Percentiles rank a stretch among this genome's conserved stretches.
phyloP scores from a whole-genome alignment of 345 rosid genomes.

The Eucalyptus urophylla region DNA sequence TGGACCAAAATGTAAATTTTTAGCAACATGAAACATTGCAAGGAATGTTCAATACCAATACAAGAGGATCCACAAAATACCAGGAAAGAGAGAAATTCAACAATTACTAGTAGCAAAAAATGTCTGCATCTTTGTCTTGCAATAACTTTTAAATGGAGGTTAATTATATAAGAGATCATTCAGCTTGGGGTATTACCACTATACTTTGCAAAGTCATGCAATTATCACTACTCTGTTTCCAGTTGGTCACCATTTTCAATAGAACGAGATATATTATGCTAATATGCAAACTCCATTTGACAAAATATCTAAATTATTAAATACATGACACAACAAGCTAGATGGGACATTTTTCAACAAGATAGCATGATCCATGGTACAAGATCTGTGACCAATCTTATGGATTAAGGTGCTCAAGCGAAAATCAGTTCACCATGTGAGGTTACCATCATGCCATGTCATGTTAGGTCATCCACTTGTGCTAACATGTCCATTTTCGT shows the following conservation, averaged over 20 bases:
- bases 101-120: not conserved
- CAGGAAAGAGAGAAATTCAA: not conserved
- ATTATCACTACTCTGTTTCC: not conserved
- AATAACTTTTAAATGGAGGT: not conserved
- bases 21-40: not conserved
- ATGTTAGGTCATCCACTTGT: not conserved
- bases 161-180: not conserved
- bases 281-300: not conserved
- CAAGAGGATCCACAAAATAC: not conserved
- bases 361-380: not conserved
- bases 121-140: not conserved
- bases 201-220: not conserved
- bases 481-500: not conserved
- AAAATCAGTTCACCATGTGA: not conserved
- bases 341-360: not conserved
- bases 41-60: not conserved
- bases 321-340: not conserved
- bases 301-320: not conserved
- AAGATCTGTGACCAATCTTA: not conserved
- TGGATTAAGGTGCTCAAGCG: not conserved
- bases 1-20: not conserved
- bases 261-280: not conserved
- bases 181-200: not conserved
- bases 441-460: not conserved
- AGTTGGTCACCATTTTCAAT: not conserved